Conservation (phyloP, 1,139 yeast species). For the Ogataea hybrid region DNA sequence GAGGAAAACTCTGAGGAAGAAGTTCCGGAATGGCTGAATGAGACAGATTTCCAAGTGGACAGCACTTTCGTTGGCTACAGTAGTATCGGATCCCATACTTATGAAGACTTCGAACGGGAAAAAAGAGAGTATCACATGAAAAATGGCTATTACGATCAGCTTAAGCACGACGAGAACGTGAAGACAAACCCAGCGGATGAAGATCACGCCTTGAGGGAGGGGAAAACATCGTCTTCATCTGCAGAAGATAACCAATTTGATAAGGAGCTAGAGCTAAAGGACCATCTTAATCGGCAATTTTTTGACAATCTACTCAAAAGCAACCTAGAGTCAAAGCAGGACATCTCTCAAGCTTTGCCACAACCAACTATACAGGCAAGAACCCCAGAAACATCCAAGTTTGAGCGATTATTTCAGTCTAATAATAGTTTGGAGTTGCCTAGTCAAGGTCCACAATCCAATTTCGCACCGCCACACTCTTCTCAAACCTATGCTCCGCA, state of each 20-base stretch:
- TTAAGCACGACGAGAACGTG: too few relatives aligned
- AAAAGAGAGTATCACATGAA: too few relatives aligned
- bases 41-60: too few relatives aligned
- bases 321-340: not conserved
- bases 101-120: too few relatives aligned
- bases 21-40: too few relatives aligned
- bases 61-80: too few relatives aligned
- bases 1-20: conserved; percentile 20
- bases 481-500: too few relatives aligned
- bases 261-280: conserved; percentile 11
- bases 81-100: too few relatives aligned
- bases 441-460: not conserved
- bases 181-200: too few relatives aligned
- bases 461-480: not conserved
- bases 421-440: not conserved
- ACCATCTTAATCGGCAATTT: conserved; percentile 18
- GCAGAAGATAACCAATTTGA: conserved; percentile 13
- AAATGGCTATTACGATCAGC: too few relatives aligned
- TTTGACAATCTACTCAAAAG: conserved; percentile 12
- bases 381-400: conserved; percentile 19
- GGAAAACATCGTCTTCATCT: not conserved
- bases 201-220: too few relatives aligned
- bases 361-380: not conserved
- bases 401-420: conserved; percentile 18
- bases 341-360: too few relatives aligned